Conservation (phyloP, 2,329 filamentous ascomycete genomes). For the Xylariaceae sp. region DNA sequence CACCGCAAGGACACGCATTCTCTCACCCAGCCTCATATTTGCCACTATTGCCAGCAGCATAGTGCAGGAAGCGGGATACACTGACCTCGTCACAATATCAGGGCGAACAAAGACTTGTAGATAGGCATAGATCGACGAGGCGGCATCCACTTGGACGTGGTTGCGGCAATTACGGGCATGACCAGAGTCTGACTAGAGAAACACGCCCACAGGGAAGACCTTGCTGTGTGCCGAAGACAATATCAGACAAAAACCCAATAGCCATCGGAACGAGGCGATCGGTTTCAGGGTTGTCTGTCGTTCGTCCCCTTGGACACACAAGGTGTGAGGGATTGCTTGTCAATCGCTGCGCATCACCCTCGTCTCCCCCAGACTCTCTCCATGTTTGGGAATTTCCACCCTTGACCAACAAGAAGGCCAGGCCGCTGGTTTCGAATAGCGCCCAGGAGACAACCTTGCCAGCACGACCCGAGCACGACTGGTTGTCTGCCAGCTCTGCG, state of each 20-base stretch:
- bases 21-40: conserved; percentile 11
- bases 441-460: conserved; percentile 10
- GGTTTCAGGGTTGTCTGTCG: conserved; percentile 16
- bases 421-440: not conserved
- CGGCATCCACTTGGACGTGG: not conserved
- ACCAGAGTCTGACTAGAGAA: conserved; percentile 1
- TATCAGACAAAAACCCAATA: conserved; percentile 6
- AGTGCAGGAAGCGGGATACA: no score
- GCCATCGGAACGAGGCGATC: conserved; percentile 13
- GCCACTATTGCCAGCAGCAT: conserved; percentile 7
- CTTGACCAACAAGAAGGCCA: conserved; percentile 11
- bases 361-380: conserved; percentile 8
- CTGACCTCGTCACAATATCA: conserved; percentile 7
- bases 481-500: conserved; percentile 12
- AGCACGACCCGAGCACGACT: conserved; percentile 1
- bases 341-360: conserved; percentile 9
- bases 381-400: conserved; percentile 11
- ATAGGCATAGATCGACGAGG: conserved; percentile 8
- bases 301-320: conserved; percentile 5
- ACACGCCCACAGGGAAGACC: conserved; percentile 13
- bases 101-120: not conserved
- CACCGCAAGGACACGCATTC: not conserved
- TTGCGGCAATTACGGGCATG: conserved; percentile 18
- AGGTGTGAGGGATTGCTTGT: not conserved
- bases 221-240: conserved; percentile 9